phyloP scores from a whole-genome alignment of 768 basidiomycete genomes.

The Phlebiopsis gigantea region DNA sequence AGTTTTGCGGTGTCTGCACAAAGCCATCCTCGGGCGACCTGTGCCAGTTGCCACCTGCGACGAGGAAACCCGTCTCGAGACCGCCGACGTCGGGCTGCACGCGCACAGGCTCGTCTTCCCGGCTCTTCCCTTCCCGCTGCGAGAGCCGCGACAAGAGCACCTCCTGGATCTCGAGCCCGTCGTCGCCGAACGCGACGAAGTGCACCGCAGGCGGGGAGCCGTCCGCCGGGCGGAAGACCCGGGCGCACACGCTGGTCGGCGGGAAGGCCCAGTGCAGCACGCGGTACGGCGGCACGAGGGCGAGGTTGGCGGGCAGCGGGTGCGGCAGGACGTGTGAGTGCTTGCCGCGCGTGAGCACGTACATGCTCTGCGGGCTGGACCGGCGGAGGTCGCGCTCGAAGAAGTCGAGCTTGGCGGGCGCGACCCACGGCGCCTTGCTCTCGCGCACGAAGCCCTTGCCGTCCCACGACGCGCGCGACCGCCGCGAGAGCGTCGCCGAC shows the following conservation, averaged over 20 bases:
- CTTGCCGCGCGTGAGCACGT: constrained; percentile 66
- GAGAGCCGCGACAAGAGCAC: constrained; percentile 46
- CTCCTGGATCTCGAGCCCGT: constrained; percentile 74
- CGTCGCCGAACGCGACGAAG: constrained; percentile 61
- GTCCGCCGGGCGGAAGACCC: constrained; percentile 37
- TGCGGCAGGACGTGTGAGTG: constrained; percentile 34
- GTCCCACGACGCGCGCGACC: constrained; percentile 41
- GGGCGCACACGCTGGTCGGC: constrained; percentile 49
- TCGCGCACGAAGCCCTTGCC: constrained; percentile 35
- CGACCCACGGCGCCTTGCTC: constrained; percentile 40
- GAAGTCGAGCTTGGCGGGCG: constrained; percentile 40
- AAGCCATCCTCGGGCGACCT: constrained; percentile 27
- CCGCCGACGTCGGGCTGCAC: constrained; percentile 66
- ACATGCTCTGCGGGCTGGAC: constrained; percentile 39
- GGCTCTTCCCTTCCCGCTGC: constrained; percentile 35
- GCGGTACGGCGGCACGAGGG: constrained; percentile 45
- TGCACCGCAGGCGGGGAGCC: constrained; percentile 49
- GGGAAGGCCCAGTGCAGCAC: constrained; percentile 52
- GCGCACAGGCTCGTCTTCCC: constrained; percentile 45
- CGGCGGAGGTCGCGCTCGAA: constrained; percentile 22
- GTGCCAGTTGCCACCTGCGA: constrained; percentile 45
- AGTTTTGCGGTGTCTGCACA: constrained; percentile 18
- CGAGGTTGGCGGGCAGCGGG: constrained; percentile 55
- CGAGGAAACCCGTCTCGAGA: constrained; percentile 55
- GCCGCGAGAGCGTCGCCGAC: constrained; percentile 18